Conservation (phyloP, 768 basidiomycete species). For the Termitomyces sp. region DNA sequence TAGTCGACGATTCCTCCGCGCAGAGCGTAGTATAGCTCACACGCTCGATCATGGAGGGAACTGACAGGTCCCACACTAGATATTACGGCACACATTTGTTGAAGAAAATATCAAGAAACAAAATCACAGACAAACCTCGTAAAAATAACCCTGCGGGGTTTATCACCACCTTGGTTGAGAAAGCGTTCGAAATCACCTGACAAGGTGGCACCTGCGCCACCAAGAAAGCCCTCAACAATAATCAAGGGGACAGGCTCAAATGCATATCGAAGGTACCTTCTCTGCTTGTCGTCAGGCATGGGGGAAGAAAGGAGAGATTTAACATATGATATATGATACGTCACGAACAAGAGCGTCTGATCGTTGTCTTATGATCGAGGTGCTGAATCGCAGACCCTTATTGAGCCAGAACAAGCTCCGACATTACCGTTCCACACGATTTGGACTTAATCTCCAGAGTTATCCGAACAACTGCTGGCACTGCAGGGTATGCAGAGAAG, state of each 20-base stretch:
- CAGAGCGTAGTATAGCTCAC: neutral
- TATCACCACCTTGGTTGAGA: conserved; percentile 12
- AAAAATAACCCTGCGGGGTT: conserved; percentile 15
- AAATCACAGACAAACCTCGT: neutral
- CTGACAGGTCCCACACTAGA: neutral
- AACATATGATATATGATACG: neutral
- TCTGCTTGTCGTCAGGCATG: conserved; percentile 29
- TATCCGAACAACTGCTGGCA: neutral
- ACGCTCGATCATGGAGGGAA: neutral
- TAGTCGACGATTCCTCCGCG: neutral
- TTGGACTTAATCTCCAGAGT: too few species aligned
- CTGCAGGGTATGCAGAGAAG: neutral
- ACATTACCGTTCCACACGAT: too few species aligned
- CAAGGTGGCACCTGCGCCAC: conserved; percentile 29
- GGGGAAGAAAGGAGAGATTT: neutral
- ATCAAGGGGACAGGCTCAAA: neutral
- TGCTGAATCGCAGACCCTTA: too few species aligned
- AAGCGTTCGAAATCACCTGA: conserved; percentile 34
- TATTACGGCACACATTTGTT: neutral
- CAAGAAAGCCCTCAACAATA: conserved; percentile 44
- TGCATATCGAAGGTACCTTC: too few species aligned
- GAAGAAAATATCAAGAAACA: neutral
- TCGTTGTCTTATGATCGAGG: neutral
- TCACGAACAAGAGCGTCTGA: neutral
- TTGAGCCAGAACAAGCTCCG: too few species aligned